Conservation (phyloP, 176 grass and related monocot genomes). For the Oryza meyeriana region DNA sequence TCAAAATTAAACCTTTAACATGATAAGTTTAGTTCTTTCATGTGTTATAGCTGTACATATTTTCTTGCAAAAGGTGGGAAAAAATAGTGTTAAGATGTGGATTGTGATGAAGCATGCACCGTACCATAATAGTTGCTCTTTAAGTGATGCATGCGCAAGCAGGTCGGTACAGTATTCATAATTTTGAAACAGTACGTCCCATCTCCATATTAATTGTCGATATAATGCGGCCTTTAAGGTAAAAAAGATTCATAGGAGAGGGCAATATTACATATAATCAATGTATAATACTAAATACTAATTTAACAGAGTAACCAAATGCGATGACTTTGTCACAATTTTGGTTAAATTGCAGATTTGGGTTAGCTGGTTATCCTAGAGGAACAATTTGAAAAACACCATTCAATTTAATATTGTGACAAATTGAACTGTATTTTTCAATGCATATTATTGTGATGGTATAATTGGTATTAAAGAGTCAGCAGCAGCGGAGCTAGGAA, state of each 20-base stretch:
- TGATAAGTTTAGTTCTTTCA: background rate
- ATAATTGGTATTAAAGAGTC: background rate
- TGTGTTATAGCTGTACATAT: background rate
- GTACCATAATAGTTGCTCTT: slow-evolving; percentile 27
- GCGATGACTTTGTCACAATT: too few species aligned
- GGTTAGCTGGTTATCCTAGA: too few species aligned
- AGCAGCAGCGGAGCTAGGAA: background rate
- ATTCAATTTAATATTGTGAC: too few species aligned
- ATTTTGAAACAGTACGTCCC: background rate
- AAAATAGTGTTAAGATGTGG: background rate
- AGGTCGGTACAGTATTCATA: background rate
- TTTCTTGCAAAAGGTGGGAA: background rate
- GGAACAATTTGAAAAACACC: too few species aligned
- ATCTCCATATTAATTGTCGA: background rate
- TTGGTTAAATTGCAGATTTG: too few species aligned
- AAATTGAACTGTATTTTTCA: too few species aligned
- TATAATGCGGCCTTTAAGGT: background rate
- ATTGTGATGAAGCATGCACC: slow-evolving; percentile 8
- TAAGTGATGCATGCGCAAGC: slow-evolving; percentile 28
- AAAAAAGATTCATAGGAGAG: background rate
- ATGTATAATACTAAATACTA: background rate
- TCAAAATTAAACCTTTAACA: background rate
- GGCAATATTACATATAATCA: background rate
- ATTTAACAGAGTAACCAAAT: too few species aligned
- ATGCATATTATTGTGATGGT: background rate